These are phyloP conservation scores for Limnanthes douglasii DNA, from an alignment of 345 rosid genomes.

Conservation along the genomic window DNA sequence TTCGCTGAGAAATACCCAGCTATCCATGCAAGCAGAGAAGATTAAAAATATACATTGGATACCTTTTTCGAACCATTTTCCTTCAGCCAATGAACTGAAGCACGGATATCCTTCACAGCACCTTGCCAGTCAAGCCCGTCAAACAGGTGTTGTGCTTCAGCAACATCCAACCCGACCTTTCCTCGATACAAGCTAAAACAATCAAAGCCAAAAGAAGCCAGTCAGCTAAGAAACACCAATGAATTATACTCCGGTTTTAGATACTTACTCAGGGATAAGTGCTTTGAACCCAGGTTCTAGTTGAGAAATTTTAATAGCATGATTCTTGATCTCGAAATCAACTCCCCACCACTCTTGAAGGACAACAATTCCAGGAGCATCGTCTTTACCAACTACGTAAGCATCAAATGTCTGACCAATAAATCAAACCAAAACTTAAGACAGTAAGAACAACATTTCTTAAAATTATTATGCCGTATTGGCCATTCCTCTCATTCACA, in stretches of 20 bases:
- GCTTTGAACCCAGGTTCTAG: constrained; percentile 71
- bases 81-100: constrained; percentile 87
- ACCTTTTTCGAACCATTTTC: constrained; percentile 88
- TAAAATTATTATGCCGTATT: background rate
- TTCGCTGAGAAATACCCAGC: too few species aligned
- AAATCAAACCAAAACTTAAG: background rate
- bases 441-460: background rate
- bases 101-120: constrained; percentile 73
- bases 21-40: background rate
- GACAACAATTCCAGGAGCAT: constrained; percentile 84
- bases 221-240: background rate
- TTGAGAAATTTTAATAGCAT: constrained; percentile 68
- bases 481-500: background rate
- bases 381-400: constrained; percentile 79
- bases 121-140: constrained; percentile 92
- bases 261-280: constrained; percentile 75
- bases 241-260: background rate
- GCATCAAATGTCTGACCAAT: constrained; percentile 67
- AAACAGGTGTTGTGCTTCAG: constrained; percentile 93
- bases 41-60: background rate
- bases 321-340: constrained; percentile 91
- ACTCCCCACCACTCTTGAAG: constrained; percentile 99
- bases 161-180: constrained; percentile 79
- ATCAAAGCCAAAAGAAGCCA: background rate
- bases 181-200: constrained; percentile 69